Percentiles rank a stretch among this genome's conserved stretches.
phyloP scores from a whole-genome alignment of 2,329 filamentous ascomycete genomes.

The Torrubiella hemipterigena region DNA sequence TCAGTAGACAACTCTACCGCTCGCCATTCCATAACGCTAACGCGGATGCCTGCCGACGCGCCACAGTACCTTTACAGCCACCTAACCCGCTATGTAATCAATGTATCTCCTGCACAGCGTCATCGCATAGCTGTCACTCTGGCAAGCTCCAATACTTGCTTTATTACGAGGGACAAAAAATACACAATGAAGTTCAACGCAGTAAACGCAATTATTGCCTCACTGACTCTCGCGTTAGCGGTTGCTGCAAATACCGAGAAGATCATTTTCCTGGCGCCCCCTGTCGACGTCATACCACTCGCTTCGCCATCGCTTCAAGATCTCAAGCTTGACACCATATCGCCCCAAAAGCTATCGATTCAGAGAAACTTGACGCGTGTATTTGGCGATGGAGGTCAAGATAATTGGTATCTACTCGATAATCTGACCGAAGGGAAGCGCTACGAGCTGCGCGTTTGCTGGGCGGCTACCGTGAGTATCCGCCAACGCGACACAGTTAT shows the following conservation, averaged over 20 bases:
- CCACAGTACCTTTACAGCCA: too few species aligned
- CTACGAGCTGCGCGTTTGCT: conserved; percentile 89
- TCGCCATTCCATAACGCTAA: too few species aligned
- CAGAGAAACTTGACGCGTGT: conserved; percentile 53
- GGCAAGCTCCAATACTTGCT: too few species aligned
- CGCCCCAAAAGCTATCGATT: conserved; percentile 41
- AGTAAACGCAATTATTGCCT: not conserved
- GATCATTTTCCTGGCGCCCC: conserved; percentile 70
- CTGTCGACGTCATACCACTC: conserved; percentile 38
- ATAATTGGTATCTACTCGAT: conserved; percentile 72
- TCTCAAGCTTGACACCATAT: conserved; percentile 54
- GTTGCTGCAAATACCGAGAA: conserved; percentile 74
- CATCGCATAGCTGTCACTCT: too few species aligned
- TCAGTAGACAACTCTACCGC: too few species aligned
- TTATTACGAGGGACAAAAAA: too few species aligned
- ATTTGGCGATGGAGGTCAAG: conserved; percentile 53
- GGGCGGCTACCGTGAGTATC: conserved; percentile 72
- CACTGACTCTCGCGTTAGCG: conserved; percentile 8
- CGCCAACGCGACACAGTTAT: not conserved
- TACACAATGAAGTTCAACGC: not conserved
- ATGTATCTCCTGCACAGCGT: too few species aligned
- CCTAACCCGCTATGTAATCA: too few species aligned
- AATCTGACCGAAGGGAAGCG: conserved; percentile 57
- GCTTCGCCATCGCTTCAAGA: conserved; percentile 27
- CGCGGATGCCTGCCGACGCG: too few species aligned